Evolutionary conservation across 148 eudicot genomes (phyloP), one percentile per base, ranked within the genome.

Genomic region (Amaranthus palmeri): DNA sequence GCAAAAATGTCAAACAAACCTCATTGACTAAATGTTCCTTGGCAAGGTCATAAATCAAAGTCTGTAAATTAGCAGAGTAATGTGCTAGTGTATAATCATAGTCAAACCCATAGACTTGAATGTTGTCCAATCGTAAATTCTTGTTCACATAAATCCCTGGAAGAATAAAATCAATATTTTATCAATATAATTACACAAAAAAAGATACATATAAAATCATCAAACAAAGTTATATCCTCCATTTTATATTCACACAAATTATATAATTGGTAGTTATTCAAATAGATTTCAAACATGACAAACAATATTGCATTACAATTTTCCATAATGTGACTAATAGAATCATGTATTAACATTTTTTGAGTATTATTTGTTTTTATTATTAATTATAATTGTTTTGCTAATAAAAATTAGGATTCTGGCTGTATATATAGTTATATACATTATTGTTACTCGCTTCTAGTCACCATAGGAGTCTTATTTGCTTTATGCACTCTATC

Each of bases 31-130:
- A 80, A 83, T 90, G 88, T 86, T 92, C 91, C 81, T 96, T 96
- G 3, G 99, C 99, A 79, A 89, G 96, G 63, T 96, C 89, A 64
- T 92, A 96, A 42, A 96, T 92, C 83, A 96, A 83, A 41, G 87
- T 75, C 76, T 96, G 99, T 65, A 96, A 74, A 79, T 87, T 68
- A 47, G 87, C 71, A 42, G 97, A 90, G 83, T 96, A 96, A 83
- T 96, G 97, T 7, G 97, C 99, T 83, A 96, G 81, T 57, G 99
- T 96, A 69, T 92, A 96, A 80, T 96, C 99, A 83, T 96, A 96
- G 77, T 96, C 99, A 76, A 96, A 96, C 3, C 99, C 97, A 67
- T 92, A 96, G 13, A 96, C 99, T 85, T 96, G 82, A 75, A 96
- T 74, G 50, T 79, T 80, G 79, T 96, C 97, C 88, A 96, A 72